Evolutionary conservation across 169 alveolate genomes (phyloP), one percentile per base, ranked within the genome.

Genomic region (Theileria parva): DNA sequence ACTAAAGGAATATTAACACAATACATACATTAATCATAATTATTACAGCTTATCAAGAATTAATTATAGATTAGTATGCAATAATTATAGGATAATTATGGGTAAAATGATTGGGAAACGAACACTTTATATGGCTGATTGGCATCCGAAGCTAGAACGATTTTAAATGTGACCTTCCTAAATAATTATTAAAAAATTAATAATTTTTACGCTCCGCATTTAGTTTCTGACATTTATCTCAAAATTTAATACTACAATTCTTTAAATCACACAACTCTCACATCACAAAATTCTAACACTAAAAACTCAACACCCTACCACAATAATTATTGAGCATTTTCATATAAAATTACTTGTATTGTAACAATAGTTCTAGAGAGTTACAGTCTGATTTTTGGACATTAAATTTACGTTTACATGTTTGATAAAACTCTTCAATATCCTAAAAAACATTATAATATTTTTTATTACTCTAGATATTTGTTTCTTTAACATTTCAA

Each of bases 71-170:
- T n/a, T n/a, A n/a, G n/a, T n/a, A n/a, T n/a, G n/a, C n/a, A n/a
- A n/a, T n/a, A n/a, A n/a, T n/a, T n/a, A n/a, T n/a, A n/a, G n/a
- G n/a, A n/a, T n/a, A n/a, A n/a, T n/a, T n/a, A n/a, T n/a, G n/a
- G n/a, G n/a, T n/a, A n/a, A n/a, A n/a, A n/a, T n/a, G n/a, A n/a
- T n/a, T n/a, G 32, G 1, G 17, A 0, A 17, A 30, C 91, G 17
- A 70, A 85, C 91, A 85, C 91, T 71, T 85, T 85, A 69, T 28
- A 85, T n/a, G 91, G 91, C 68, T 85, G 91, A 44, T 71, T 70
- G 28, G 91, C 73, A 60, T 85, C 91, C 65, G 91, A 85, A 21
- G 91, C 91, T 63, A 85, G 76, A 7, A 85, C 79, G 78, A 85
- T 85, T 48, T 85, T 85, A 75, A 85, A 85, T 21, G 91, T 85